Base-by-base conservation (phyloP, 495 filamentous ascomycete genomes). In the Lasiosphaeria ovina region DNA sequence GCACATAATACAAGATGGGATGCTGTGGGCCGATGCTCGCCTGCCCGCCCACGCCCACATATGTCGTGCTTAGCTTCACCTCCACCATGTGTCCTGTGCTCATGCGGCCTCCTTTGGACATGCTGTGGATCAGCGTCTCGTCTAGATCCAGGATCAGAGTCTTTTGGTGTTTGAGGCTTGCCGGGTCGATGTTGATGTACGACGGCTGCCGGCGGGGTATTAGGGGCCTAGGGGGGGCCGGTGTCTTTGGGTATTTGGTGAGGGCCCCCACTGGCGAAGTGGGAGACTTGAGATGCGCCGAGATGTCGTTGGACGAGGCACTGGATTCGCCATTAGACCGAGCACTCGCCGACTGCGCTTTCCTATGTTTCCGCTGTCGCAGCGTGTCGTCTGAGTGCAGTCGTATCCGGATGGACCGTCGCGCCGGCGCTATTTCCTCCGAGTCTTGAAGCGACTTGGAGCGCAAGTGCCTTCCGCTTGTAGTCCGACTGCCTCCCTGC, bases 81-180 rank as follows among this genome's bases (percentile, higher is more conserved):
- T 98, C 94, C 36, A 98, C 93, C 94, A 98, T 98, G 74, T 98
- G 95, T 31, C 94, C 94, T 33, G 90, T 93, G 65, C 88, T 90
- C 92, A 96, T 97, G 45, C 92, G 85, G 40, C 93, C 93, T 34
- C 94, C 94, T 72, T 97, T 97, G 50, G 93, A 91, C 76, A 97
- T 88, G 71, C 92, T 96, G 77, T 98, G 94, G 67, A 98, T 98
- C 55, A 98, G 77, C 0, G 94, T 98, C 69, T 98, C 94, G 72
- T 98, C 94, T 14, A 98, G 84, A 71, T 98, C 94, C 34, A 98
- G 81, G 64, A 98, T 93, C 59, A 98, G 74, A 3, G 94, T 98
- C 76, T 98, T 98, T 70, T 93, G 88, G 71, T 75, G 77, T 63
- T 74, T 74, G 62, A 70, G 74, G 72, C 67, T 76, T 47, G 71